Base-by-base conservation (phyloP, 2,329 filamentous ascomycete genomes). In the Sporothrix globosa region DNA sequence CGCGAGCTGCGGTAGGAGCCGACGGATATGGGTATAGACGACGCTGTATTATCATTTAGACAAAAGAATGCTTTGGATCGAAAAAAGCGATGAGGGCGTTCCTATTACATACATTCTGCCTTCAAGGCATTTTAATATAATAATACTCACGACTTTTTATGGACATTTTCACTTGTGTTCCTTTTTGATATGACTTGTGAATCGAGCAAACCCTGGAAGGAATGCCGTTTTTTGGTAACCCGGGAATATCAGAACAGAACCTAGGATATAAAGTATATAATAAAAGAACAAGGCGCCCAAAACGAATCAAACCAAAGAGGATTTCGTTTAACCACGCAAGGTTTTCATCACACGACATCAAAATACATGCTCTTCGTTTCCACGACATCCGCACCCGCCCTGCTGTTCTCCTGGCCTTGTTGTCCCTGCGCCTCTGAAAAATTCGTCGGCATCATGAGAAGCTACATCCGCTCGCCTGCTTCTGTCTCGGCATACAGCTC, bases 1-100 rank as follows among this genome's bases (percentile, higher is more conserved):
- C 67, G 71, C 3, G 74, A 75, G 68, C 44, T 73, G 71, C 65
- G 67, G 63, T 73, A 71, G 66, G 34, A 7, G 3, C 1, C 34
- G 34, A 34, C 34, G 34, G 34, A 9, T 9, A 34, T 7, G 34
- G 34, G 34, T 34, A 34, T 34, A 34, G 34, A 34, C 34, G 5
- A 7, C 34, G 34, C 9, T 34, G 34, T 34, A 34, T 34, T 34
- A 34, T 44, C 14, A 17, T 44, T 17, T 44, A 44, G 34, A 34
- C 11, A 17, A 14, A 4, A 24, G 21, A 44, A 63, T 7, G 17
- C 11, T 17, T 61, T 44, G 58, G 39, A 63, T 63, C 21, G 27
- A 46, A 27, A 63, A 61, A 44, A 61, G 56, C 56, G 56, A 27
- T 24, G 39, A 27, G 58, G 4, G 58, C 21, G 3, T 46, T 63